A percentile compares a stretch with the other conserved stretches of the same genome.
Evolutionary conservation across 2,329 filamentous ascomycete species (phyloP).

Genomic region (Hypoxylon sp.): DNA sequence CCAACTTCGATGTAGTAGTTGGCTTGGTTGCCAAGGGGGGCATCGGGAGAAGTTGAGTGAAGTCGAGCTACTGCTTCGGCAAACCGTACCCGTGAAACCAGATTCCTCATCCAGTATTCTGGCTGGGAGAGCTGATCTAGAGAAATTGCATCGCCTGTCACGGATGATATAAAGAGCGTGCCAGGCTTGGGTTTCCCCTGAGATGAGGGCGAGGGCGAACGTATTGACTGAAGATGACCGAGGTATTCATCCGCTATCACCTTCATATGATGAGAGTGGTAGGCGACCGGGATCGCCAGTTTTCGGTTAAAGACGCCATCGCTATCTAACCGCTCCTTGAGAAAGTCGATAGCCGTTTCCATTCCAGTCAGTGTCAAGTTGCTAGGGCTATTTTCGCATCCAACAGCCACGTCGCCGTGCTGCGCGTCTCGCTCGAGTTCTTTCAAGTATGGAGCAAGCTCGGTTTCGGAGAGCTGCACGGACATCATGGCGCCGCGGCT

Average conservation of each 20-base stretch:
- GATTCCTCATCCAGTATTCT: not conserved
- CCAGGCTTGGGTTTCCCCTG: too few relatives aligned
- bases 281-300: not conserved
- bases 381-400: constrained; percentile 6
- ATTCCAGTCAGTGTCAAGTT: constrained; percentile 6
- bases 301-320: constrained; percentile 1
- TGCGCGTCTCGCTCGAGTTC: not conserved
- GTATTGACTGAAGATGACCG: not conserved
- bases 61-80: not conserved
- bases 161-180: not conserved
- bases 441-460: constrained; percentile 22
- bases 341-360: not conserved
- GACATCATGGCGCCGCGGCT: constrained; percentile 41
- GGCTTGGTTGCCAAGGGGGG: not conserved
- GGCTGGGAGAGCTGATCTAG: not conserved
- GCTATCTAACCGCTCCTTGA: not conserved
- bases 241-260: not conserved
- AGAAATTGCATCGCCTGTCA: not conserved
- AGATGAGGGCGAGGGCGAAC: not conserved
- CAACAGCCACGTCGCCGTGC: not conserved
- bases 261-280: constrained; percentile 9
- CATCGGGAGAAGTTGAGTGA: not conserved
- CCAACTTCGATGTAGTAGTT: constrained; percentile 9
- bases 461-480: constrained; percentile 33
- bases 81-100: not conserved